Base-by-base conservation (phyloP, 2,329 filamentous ascomycete genomes). In the Nectriaceae sp. region DNA sequence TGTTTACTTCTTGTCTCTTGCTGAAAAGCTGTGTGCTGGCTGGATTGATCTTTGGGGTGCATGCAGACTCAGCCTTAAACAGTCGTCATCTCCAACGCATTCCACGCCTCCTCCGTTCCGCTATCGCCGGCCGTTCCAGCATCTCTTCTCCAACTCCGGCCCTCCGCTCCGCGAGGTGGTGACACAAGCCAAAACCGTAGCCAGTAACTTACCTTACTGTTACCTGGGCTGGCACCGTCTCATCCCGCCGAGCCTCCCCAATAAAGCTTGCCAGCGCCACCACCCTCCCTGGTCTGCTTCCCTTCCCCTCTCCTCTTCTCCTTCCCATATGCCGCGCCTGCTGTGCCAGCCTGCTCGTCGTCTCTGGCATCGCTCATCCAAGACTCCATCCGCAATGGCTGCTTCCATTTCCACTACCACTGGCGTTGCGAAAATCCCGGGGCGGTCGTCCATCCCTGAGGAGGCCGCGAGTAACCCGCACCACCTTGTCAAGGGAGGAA, bases 381-480 rank as follows among this genome's bases (percentile, higher is more conserved):
- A 50, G 39, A 31, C 52, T 19, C 39, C 50, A 21, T 4, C 42
- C 22, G 37, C 49, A 20, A 39, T 47, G 10, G 43, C 50, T 10
- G 41, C 50, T 15, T 46, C 50, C 19, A 16, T 44, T 8, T 40
- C 55, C 18, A 57, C 53, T 5, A 50, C 59, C 4, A 66, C 67
- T 11, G 47, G 55, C 40, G 69, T 75, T 45, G 59, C 64, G 29
- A 71, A 68, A 50, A 65, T 71, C 16, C 55, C 65, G 4, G 65
- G 65, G 33, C 60, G 68, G 19, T 59, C 63, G 29, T 57, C 65
- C 37, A 60, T 70, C 21, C 72, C 75, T 6, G 68, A 74, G 2
- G 72, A 75, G 22, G 75, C 74, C 21, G 56, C 64, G n/a, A 57
- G 66, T 19, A 75, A 75, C 46, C 67, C 75, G 18, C 78, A 82